Evolutionary conservation across 345 rosid species (phyloP).

Genomic region (Gossypium ekmanianum): DNA sequence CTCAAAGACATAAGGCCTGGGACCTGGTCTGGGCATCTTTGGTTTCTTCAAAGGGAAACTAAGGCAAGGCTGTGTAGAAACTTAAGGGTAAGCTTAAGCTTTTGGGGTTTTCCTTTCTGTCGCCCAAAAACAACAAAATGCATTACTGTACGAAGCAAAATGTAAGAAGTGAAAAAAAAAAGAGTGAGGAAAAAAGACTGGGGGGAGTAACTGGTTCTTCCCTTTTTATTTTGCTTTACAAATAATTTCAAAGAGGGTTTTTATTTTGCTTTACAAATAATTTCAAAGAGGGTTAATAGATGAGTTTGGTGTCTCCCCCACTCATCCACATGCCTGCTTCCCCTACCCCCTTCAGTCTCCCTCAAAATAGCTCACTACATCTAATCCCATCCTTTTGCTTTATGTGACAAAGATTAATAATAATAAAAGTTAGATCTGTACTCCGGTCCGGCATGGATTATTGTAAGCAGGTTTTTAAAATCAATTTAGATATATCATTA

Average conservation of each 20-base stretch:
- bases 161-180: neutral
- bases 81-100: slow-evolving; percentile 13
- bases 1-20: slow-evolving; percentile 68
- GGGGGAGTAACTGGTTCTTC: neutral
- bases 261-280: slow-evolving; percentile 19
- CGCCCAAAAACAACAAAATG: neutral
- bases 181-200: neutral
- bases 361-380: neutral
- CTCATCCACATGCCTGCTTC: slow-evolving; percentile 65
- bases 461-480: too few species aligned
- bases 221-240: slow-evolving; percentile 12
- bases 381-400: too few species aligned
- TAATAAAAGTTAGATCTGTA: too few species aligned
- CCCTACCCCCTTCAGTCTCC: slow-evolving; percentile 33
- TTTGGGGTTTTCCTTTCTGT: slow-evolving; percentile 17
- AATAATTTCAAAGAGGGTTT: slow-evolving; percentile 30
- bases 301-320: slow-evolving; percentile 56
- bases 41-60: slow-evolving; percentile 18
- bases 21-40: slow-evolving; percentile 66
- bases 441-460: too few species aligned
- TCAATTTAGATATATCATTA: too few species aligned
- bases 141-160: neutral
- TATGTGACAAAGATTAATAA: too few species aligned
- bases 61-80: neutral
- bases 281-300: slow-evolving; percentile 25